phyloP scores from a whole-genome alignment of 2,329 filamentous ascomycete species.

The Cadophora malorum region DNA sequence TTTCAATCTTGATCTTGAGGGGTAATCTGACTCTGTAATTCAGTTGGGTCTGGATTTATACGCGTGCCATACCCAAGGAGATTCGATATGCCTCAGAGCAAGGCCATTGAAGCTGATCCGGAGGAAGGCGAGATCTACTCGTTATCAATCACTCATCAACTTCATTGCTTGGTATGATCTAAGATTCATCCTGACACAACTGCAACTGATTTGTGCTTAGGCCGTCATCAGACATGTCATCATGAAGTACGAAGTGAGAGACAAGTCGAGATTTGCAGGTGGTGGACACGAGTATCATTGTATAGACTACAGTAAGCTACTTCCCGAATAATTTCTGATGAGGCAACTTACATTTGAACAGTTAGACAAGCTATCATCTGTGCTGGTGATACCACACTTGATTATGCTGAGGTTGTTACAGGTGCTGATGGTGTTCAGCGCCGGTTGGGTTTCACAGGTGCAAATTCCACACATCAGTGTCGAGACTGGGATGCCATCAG shows the following conservation, averaged over 20 bases:
- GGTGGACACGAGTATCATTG: constrained; percentile 45
- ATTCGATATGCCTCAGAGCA: constrained; percentile 42
- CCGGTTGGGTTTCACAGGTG: constrained; percentile 38
- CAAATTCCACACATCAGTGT: constrained; percentile 42
- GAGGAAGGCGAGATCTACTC: constrained; percentile 42
- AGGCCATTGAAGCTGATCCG: constrained; percentile 35
- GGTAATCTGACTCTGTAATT: constrained; percentile 12
- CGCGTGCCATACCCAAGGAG: constrained; percentile 39
- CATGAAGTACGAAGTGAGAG: constrained; percentile 41
- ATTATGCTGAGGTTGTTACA: constrained; percentile 38
- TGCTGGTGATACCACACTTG: constrained; percentile 43
- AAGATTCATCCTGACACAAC: not conserved
- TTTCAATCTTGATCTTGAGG: not conserved
- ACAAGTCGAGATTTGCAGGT: constrained; percentile 42
- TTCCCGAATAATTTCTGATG: not conserved
- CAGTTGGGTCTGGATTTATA: constrained; percentile 42
- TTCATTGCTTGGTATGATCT: constrained; percentile 40
- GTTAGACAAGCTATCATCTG: constrained; percentile 42
- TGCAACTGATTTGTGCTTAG: constrained; percentile 24
- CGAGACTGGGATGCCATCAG: constrained; percentile 42
- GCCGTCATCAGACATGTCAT: constrained; percentile 42
- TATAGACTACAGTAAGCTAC: constrained; percentile 41
- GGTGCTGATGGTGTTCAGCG: constrained; percentile 36
- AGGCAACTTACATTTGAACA: constrained; percentile 18
- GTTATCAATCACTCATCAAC: constrained; percentile 41